Conservation (phyloP, 164 flowering plant species). For the Dillenia turbinata region DNA sequence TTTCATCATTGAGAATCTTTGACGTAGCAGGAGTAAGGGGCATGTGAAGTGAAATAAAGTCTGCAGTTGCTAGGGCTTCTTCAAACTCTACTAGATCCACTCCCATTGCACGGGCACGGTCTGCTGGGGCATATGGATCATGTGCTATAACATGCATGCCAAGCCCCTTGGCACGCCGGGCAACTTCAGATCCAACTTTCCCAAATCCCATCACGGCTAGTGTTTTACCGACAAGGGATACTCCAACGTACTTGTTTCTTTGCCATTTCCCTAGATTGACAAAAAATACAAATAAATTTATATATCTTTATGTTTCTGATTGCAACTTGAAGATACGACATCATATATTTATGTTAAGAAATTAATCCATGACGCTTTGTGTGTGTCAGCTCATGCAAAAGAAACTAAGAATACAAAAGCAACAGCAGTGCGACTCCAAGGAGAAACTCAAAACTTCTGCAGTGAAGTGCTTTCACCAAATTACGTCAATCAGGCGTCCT, state of each 20-base stretch:
- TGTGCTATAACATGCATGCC: slow-evolving; percentile 88
- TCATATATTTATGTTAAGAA: no score
- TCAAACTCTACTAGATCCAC: slow-evolving; percentile 79
- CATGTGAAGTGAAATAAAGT: slow-evolving; percentile 86
- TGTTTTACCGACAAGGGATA: slow-evolving; percentile 81
- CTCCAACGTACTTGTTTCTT: slow-evolving; percentile 79
- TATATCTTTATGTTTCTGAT: not conserved
- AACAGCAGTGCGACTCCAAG: not conserved
- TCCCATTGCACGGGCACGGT: slow-evolving; percentile 86
- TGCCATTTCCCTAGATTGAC: slow-evolving; percentile 60
- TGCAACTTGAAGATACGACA: not conserved
- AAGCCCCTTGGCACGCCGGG: slow-evolving; percentile 79
- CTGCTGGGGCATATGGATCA: slow-evolving; percentile 93
- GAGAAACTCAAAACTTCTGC: not conserved
- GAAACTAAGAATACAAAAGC: no score
- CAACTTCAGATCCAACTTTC: slow-evolving; percentile 91
- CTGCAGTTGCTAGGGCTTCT: slow-evolving; percentile 65
- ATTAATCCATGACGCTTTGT: no score
- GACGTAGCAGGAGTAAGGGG: slow-evolving; percentile 79
- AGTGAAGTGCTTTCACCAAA: not conserved
- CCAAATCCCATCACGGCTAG: slow-evolving; percentile 87
- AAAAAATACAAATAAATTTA: not conserved
- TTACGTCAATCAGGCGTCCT: no score
- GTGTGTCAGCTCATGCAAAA: no score
- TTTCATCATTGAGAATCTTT: slow-evolving; percentile 74